phyloP scores from a whole-genome alignment of 192 early-diverging fungal species.

The Rhizoclosmatium sp. region DNA sequence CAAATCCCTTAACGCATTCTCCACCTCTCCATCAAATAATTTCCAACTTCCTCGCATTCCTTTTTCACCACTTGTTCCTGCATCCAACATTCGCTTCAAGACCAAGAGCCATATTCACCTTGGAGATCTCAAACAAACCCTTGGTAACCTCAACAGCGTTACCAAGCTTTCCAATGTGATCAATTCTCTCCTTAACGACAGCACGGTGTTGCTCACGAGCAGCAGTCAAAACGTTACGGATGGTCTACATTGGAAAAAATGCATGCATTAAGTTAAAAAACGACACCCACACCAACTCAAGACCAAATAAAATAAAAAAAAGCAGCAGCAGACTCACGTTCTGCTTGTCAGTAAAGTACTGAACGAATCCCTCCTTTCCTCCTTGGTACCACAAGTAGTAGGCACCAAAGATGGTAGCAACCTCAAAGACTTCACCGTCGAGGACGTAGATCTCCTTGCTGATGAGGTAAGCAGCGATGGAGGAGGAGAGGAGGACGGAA shows the following conservation, averaged over 20 bases:
- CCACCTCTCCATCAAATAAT: too few species aligned
- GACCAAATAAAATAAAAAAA: background rate
- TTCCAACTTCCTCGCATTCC: too few species aligned
- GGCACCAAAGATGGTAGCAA: slow-evolving; percentile 82
- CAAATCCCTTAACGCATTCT: background rate
- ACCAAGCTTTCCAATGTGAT: slow-evolving; percentile 89
- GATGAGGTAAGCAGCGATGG: slow-evolving; percentile 85
- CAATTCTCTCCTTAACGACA: slow-evolving; percentile 88
- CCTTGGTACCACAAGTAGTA: slow-evolving; percentile 79
- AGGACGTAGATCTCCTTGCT: slow-evolving; percentile 98
- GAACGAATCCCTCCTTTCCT: slow-evolving; percentile 83
- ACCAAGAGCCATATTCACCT: slow-evolving; percentile 53
- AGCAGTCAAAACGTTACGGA: slow-evolving; percentile 80
- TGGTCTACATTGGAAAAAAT: slow-evolving; percentile 62
- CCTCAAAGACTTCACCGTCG: slow-evolving; percentile 91
- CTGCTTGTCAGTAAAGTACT: slow-evolving; percentile 68
- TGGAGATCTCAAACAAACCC: slow-evolving; percentile 91
- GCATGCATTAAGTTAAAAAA: background rate
- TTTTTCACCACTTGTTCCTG: too few species aligned
- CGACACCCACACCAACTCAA: background rate
- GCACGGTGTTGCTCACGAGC: slow-evolving; percentile 92
- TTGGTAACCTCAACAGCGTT: slow-evolving; percentile 94
- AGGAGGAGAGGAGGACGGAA: slow-evolving; percentile 82
- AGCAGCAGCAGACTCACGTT: too few species aligned
- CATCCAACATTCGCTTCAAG: background rate